A percentile compares a stretch with the other conserved stretches of the same genome.
Evolutionary conservation across 306 rosid species (phyloP).

Genomic region (Neltuma alba): DNA sequence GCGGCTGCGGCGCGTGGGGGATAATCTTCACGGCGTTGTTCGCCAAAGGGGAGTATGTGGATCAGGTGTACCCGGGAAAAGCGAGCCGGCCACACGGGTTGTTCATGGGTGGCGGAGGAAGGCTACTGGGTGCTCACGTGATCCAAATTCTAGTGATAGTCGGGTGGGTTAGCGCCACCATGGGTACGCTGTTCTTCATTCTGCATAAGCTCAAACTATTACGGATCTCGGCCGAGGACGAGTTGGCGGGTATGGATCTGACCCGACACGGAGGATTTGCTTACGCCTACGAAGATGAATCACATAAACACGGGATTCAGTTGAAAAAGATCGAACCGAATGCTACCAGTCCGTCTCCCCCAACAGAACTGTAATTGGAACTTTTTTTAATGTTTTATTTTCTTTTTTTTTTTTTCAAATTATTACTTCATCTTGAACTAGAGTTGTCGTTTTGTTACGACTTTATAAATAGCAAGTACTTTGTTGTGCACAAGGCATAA

Average conservation of each 20-base stretch:
- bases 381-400: neutral
- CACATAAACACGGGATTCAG: neutral
- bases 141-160: constrained; percentile 19
- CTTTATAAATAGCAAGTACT: neutral
- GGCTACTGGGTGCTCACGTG: constrained; percentile 12
- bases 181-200: constrained; percentile 7
- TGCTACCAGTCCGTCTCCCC: neutral
- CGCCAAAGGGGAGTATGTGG: constrained; percentile 42
- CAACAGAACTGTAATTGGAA: neutral
- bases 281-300: constrained; percentile 29
- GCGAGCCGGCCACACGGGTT: constrained; percentile 42
- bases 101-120: constrained; percentile 49
- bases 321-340: constrained; percentile 3
- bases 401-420: neutral
- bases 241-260: constrained; percentile 55
- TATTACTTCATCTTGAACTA: neutral
- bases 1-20: constrained; percentile 59
- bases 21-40: constrained; percentile 50
- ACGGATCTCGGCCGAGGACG: constrained; percentile 27
- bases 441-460: neutral
- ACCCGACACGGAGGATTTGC: constrained; percentile 53
- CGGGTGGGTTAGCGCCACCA: constrained; percentile 26
- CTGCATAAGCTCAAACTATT: constrained; percentile 13
- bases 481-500: neutral
- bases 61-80: constrained; percentile 41